Conservation (phyloP, 2,329 filamentous ascomycete species). For the Cladosporium sp. region DNA sequence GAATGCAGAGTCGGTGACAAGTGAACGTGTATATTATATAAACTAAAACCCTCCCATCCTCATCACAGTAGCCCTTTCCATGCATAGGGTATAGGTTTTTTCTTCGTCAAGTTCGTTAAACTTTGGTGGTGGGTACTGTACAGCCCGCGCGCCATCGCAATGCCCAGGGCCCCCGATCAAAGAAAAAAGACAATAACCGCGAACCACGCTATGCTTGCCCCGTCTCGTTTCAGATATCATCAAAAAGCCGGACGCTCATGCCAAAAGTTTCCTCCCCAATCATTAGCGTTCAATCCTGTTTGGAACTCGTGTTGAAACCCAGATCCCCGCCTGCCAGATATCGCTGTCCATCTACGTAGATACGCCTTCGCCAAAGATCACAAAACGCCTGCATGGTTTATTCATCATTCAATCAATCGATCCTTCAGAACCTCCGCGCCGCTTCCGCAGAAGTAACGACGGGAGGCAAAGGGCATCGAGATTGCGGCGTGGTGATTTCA, state of each 20-base stretch:
- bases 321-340: background rate
- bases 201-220: slow-evolving; percentile 14
- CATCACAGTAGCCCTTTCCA: background rate
- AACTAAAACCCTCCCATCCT: background rate
- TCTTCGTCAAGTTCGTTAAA: background rate
- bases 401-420: too few species aligned
- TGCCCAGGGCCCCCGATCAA: background rate
- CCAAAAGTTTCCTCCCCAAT: background rate
- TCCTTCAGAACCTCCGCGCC: slow-evolving; percentile 10
- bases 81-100: background rate
- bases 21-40: background rate
- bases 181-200: background rate
- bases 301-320: background rate
- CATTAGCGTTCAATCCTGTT: background rate
- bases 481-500: slow-evolving; percentile 30
- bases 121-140: slow-evolving; percentile 14
- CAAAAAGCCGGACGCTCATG: background rate
- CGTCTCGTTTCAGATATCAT: background rate
- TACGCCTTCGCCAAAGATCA: background rate
- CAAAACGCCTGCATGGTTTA: too few species aligned
- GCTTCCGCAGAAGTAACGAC: slow-evolving; percentile 34
- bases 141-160: slow-evolving; percentile 10
- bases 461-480: slow-evolving; percentile 35
- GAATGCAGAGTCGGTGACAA: background rate
- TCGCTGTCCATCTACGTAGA: background rate